Conservation (phyloP, 192 early-diverging fungal genomes). For the Mortierella alpina region DNA sequence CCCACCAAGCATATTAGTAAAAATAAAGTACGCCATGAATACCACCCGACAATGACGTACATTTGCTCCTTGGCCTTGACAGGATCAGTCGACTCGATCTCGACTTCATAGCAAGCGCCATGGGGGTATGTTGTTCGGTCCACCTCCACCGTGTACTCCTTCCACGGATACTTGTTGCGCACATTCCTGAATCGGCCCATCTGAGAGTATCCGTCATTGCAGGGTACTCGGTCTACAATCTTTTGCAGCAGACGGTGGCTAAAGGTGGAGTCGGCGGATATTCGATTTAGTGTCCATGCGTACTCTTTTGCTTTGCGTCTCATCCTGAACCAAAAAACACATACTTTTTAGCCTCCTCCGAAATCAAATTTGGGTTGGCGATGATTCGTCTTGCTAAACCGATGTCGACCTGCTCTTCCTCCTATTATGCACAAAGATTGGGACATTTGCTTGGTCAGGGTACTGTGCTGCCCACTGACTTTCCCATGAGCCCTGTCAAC, state of each 20-base stretch:
- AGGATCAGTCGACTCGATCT: constrained; percentile 43
- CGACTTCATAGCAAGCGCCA: constrained; percentile 37
- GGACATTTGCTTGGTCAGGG: not conserved
- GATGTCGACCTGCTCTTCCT: constrained; percentile 28
- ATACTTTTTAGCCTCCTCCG: constrained; percentile 27
- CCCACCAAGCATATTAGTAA: not conserved
- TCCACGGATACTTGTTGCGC: constrained; percentile 40
- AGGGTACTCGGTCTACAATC: constrained; percentile 38
- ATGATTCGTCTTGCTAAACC: constrained; percentile 29
- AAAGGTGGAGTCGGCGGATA: not conserved
- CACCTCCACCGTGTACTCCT: constrained; percentile 34
- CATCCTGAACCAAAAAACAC: not conserved
- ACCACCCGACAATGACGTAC: constrained; percentile 2
- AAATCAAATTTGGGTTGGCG: constrained; percentile 28
- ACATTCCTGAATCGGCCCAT: constrained; percentile 49
- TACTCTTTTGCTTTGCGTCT: not conserved
- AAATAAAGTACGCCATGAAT: not conserved
- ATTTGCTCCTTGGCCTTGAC: constrained; percentile 31
- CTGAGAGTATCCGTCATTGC: constrained; percentile 29
- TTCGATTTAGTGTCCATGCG: not conserved
- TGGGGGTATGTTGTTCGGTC: constrained; percentile 46
- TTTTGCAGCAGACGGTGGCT: constrained; percentile 44
- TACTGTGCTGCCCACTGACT: too few species aligned
- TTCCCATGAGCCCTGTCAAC: not conserved
- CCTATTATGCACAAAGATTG: constrained; percentile 2